These are phyloP conservation scores for Pseudopyricularia cyperi DNA, from an alignment of 2,329 filamentous ascomycete genomes.

Conservation along the genomic window DNA sequence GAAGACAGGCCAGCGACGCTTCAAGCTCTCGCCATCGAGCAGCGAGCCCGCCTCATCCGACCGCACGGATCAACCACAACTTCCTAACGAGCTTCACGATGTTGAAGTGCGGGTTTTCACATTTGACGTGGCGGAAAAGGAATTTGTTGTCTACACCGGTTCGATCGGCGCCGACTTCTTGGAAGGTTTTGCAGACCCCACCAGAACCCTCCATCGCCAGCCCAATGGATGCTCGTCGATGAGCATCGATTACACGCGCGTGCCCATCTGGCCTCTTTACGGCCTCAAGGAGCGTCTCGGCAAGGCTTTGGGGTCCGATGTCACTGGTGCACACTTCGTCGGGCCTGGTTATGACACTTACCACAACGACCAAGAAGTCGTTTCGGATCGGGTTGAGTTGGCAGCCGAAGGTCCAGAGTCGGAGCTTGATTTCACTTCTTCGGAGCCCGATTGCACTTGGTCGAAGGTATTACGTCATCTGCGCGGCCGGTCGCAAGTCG, in stretches of 20 bases:
- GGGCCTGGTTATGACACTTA: constrained; percentile 5
- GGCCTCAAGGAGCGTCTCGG: constrained; percentile 42
- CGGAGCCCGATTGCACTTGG: too few species aligned
- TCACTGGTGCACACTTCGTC: constrained; percentile 27
- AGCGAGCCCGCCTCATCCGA: background rate
- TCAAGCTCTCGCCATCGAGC: background rate
- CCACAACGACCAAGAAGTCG: background rate
- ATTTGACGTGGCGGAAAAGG: constrained; percentile 31
- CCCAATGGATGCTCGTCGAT: background rate
- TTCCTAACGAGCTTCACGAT: constrained; percentile 20
- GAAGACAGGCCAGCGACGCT: background rate
- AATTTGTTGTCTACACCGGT: constrained; percentile 41
- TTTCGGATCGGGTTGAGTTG: constrained; percentile 23
- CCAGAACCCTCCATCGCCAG: constrained; percentile 15
- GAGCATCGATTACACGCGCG: constrained; percentile 29
- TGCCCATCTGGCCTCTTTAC: constrained; percentile 40
- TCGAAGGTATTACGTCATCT: too few species aligned
- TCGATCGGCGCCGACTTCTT: constrained; percentile 34
- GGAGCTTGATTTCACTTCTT: constrained; percentile 7
- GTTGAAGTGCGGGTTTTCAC: constrained; percentile 37
- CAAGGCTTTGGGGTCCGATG: constrained; percentile 35
- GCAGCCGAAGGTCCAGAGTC: constrained; percentile 30
- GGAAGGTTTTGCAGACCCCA: constrained; percentile 34
- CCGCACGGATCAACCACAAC: constrained; percentile 1
- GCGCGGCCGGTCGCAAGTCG: too few species aligned